phyloP scores from a whole-genome alignment of 345 rosid species.

The Kernera saxatilis region DNA sequence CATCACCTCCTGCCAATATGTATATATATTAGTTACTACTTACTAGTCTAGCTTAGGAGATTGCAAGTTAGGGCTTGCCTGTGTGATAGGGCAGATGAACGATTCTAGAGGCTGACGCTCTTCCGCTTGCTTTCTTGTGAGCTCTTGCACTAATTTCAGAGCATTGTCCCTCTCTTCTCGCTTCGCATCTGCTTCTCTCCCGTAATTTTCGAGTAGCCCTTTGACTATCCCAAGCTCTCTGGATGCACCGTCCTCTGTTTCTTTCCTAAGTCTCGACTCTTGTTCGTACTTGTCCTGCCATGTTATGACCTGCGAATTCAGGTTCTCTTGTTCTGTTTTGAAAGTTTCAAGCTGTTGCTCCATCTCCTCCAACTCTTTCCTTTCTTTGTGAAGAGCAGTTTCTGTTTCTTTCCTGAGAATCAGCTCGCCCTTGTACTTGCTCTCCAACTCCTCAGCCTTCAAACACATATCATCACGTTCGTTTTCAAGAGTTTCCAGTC shows the following conservation, averaged over 20 bases:
- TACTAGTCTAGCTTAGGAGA: no score
- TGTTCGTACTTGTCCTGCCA: conserved; percentile 1
- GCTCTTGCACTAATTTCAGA: conserved; percentile 23
- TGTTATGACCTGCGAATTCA: neutral
- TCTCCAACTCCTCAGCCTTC: conserved; percentile 5
- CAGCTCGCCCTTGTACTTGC: conserved; percentile 1
- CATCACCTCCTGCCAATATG: conserved; percentile 33
- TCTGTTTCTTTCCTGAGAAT: conserved; percentile 8
- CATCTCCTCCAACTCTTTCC: neutral
- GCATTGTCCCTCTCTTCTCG: conserved; percentile 32
- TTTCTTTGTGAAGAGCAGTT: neutral
- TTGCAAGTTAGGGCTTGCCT: conserved; percentile 19
- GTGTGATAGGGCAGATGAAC: conserved; percentile 37
- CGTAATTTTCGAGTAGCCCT: conserved; percentile 12
- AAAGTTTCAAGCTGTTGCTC: neutral
- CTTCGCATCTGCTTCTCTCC: conserved; percentile 30
- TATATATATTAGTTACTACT: neutral
- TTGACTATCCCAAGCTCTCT: conserved; percentile 6
- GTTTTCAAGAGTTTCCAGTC: neutral
- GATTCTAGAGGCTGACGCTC: conserved; percentile 24
- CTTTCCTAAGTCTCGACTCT: conserved; percentile 14
- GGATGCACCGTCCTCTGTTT: conserved; percentile 8
- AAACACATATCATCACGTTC: neutral
- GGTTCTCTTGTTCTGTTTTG: neutral
- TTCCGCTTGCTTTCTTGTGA: conserved; percentile 19